These are phyloP conservation scores for Lyophyllum atratum DNA, from an alignment of 768 basidiomycete species.

Conservation along the genomic window DNA sequence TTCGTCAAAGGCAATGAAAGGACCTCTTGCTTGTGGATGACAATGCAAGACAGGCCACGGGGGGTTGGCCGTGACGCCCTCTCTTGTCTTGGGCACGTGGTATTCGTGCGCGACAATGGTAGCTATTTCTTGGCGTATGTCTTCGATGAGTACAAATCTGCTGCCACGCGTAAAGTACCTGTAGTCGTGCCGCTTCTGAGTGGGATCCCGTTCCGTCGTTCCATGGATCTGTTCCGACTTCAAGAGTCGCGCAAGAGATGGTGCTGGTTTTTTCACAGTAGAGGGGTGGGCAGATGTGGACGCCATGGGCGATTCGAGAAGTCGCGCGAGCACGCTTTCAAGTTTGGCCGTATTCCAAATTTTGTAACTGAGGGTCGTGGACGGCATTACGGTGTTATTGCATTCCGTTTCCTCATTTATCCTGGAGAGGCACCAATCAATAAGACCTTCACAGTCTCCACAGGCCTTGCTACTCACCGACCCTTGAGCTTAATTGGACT, in stretches of 20 bases:
- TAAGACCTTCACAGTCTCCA: background rate
- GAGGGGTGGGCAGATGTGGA: conserved; percentile 32
- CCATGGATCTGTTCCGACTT: conserved; percentile 87
- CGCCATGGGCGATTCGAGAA: conserved; percentile 39
- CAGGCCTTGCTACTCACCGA: conserved; percentile 42
- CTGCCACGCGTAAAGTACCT: conserved; percentile 79
- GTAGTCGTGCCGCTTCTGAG: conserved; percentile 84
- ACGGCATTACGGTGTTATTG: conserved; percentile 60
- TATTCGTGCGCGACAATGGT: conserved; percentile 89
- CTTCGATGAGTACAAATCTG: conserved; percentile 90
- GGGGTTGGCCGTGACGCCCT: conserved; percentile 46
- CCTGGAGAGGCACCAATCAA: conserved; percentile 1
- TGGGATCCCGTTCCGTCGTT: conserved; percentile 89
- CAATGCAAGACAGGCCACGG: conserved; percentile 87
- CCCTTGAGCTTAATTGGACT: conserved; percentile 68
- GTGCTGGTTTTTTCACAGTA: conserved; percentile 35
- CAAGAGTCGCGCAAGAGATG: conserved; percentile 60
- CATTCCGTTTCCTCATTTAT: conserved; percentile 11
- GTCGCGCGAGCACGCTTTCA: conserved; percentile 71
- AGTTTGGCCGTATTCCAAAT: conserved; percentile 82
- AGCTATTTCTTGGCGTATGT: conserved; percentile 78
- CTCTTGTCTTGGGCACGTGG: conserved; percentile 50
- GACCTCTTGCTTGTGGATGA: conserved; percentile 71
- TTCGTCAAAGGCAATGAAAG: conserved; percentile 76
- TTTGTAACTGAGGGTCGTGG: conserved; percentile 74